A percentile compares a stretch with the other conserved stretches of the same genome.
Conservation (phyloP, 345 rosid genomes). For the Luvunga scandens region DNA sequence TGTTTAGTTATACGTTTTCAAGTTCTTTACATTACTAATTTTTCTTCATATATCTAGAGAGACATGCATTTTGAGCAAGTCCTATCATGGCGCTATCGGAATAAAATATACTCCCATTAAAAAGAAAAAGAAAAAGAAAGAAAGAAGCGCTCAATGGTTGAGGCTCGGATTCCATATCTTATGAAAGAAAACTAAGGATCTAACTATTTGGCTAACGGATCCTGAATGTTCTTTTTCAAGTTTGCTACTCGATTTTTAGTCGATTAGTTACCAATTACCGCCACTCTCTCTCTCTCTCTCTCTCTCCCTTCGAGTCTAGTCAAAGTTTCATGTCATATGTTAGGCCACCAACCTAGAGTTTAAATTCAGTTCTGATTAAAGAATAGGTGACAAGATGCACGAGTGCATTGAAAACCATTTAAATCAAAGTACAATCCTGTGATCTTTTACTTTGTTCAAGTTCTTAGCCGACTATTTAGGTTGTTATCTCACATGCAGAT, state of each 20-base stretch:
- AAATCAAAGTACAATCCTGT: background rate
- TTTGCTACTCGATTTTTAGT: background rate
- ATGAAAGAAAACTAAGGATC: background rate
- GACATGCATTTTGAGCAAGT: too few species aligned
- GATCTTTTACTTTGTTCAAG: background rate
- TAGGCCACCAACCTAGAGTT: constrained; percentile 33
- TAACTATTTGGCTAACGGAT: background rate
- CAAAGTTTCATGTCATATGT: constrained; percentile 23
- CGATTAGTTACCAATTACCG: constrained; percentile 22
- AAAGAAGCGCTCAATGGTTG: background rate
- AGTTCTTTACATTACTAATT: too few species aligned
- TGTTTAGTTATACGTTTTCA: background rate
- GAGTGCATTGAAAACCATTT: background rate
- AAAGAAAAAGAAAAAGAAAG: too few species aligned
- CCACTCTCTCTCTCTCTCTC: background rate
- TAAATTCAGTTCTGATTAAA: background rate
- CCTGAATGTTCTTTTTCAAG: background rate
- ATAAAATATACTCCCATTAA: background rate
- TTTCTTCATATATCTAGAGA: background rate
- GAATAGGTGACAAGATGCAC: constrained; percentile 12
- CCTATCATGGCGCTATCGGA: background rate
- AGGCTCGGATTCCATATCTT: background rate
- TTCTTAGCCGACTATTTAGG: background rate
- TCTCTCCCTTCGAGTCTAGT: background rate
- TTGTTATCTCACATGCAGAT: background rate